A percentile compares a stretch with the other conserved stretches of the same genome.
Conservation (phyloP, 192 early-diverging fungal species). For the Linnemannia elongata region DNA sequence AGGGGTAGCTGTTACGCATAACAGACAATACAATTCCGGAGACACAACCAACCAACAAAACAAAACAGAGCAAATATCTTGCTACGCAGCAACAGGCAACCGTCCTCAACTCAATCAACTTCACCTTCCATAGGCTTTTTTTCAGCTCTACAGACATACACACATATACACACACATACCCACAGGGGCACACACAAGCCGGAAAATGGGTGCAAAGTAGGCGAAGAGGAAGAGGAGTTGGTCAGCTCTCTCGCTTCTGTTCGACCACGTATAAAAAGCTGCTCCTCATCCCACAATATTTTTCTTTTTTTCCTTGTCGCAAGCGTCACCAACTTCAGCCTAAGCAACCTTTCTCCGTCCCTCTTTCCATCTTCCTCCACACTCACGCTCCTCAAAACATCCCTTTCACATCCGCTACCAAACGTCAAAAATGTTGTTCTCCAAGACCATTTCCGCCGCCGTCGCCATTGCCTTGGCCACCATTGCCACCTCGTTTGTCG, state of each 20-base stretch:
- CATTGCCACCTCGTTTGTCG: slow-evolving; percentile 11
- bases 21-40: too few species aligned
- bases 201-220: too few species aligned
- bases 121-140: too few species aligned
- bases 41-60: too few species aligned
- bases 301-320: slow-evolving; percentile 8
- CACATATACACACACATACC: too few species aligned
- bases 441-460: slow-evolving; percentile 11
- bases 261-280: not conserved
- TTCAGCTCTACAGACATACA: too few species aligned
- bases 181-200: too few species aligned
- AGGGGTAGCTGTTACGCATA: too few species aligned
- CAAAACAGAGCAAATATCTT: too few species aligned
- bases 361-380: not conserved
- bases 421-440: not conserved
- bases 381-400: too few species aligned
- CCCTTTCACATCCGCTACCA: not conserved
- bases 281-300: not conserved
- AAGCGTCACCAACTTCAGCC: slow-evolving; percentile 1
- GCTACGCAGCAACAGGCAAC: too few species aligned
- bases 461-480: slow-evolving; percentile 11
- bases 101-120: too few species aligned
- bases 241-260: not conserved
- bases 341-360: not conserved
- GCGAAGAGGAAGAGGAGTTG: not conserved